Conservation (phyloP, 768 basidiomycete genomes). For the Heimioporus sp. region DNA sequence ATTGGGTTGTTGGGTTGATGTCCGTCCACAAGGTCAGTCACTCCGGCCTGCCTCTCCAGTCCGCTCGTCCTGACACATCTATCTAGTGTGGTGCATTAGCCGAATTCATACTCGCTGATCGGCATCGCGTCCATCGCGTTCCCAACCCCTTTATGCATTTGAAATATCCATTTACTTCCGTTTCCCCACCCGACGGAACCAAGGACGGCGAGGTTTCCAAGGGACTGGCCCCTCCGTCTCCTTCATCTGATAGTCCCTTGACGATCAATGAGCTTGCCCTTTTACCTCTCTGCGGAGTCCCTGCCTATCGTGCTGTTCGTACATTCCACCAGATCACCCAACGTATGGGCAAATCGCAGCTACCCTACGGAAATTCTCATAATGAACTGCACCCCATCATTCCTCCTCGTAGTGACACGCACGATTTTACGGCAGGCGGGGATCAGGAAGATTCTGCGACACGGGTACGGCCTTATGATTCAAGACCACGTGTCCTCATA, state of each 20-base stretch:
- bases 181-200: conserved; percentile 7
- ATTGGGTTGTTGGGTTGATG: conserved; percentile 83
- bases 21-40: conserved; percentile 74
- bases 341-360: conserved; percentile 19
- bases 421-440: conserved; percentile 25
- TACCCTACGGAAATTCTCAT: conserved; percentile 25
- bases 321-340: conserved; percentile 47
- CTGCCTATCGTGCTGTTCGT: conserved; percentile 80
- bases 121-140: conserved; percentile 70
- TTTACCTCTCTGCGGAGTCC: conserved; percentile 73
- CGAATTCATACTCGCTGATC: conserved; percentile 86
- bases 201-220: conserved; percentile 7
- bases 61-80: conserved; percentile 8
- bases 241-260: conserved; percentile 22
- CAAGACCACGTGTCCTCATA: conserved; percentile 51
- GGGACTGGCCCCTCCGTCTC: conserved; percentile 8
- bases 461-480: conserved; percentile 9
- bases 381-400: conserved; percentile 27
- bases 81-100: conserved; percentile 77
- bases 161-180: conserved; percentile 22
- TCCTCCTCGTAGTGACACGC: conserved; percentile 22
- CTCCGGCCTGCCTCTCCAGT: conserved; percentile 1
- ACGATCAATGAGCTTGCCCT: conserved; percentile 76
- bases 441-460: conserved; percentile 15
- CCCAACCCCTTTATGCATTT: conserved; percentile 55